Conservation (phyloP, 2,329 filamentous ascomycete genomes). For the Colletotrichum chrysophilum region DNA sequence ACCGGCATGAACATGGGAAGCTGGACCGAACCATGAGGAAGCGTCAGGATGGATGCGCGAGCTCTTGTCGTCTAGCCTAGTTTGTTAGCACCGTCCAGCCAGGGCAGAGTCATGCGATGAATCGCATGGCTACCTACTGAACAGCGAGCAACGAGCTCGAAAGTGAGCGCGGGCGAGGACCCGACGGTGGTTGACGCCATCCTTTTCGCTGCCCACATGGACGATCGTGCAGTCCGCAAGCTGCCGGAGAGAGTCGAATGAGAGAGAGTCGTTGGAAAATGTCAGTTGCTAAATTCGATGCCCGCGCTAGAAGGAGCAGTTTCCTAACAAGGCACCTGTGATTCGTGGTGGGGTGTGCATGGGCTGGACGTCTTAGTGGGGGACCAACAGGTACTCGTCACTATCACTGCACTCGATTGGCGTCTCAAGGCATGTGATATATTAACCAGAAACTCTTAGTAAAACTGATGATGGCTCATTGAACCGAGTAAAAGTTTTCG, state of each 20-base stretch:
- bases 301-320: conserved; percentile 2
- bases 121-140: conserved; percentile 64
- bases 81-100: not conserved
- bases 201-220: conserved; percentile 33
- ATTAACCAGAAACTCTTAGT: not conserved
- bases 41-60: conserved; percentile 82
- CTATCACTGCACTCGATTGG: not conserved
- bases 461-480: not conserved
- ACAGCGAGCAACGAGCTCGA: conserved; percentile 79
- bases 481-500: not conserved
- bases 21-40: conserved; percentile 90
- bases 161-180: conserved; percentile 72
- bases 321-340: not conserved
- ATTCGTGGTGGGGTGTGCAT: not conserved
- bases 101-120: not conserved
- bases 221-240: not conserved
- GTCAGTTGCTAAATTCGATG: not conserved
- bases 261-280: not conserved
- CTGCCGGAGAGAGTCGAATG: not conserved
- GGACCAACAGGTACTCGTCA: not conserved
- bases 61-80: conserved; percentile 83
- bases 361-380: not conserved
- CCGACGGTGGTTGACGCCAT: conserved; percentile 57
- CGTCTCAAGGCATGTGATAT: not conserved
- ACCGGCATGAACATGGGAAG: conserved; percentile 99